These are phyloP conservation scores for Blastobotrys arbuscula DNA, from an alignment of 1,139 yeast species.

Conservation along the genomic window DNA sequence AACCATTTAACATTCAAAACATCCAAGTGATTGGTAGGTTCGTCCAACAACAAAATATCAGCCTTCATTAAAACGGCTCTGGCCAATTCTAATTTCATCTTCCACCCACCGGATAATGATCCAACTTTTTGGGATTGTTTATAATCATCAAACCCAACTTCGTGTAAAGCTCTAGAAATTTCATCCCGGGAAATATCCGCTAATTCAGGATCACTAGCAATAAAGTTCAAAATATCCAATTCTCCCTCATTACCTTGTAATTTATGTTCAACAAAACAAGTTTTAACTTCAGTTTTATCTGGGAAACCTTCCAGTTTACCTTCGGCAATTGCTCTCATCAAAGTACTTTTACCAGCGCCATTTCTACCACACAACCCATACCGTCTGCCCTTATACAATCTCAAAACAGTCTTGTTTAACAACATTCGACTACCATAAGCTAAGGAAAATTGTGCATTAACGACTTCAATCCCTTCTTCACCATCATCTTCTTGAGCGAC, in stretches of 20 bases:
- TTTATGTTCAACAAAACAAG: constrained; percentile 96
- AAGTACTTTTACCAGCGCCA: constrained; percentile 97
- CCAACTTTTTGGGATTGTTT: constrained; percentile 88
- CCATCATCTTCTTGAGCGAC: constrained; percentile 54
- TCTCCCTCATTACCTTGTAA: constrained; percentile 94
- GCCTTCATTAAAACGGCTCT: constrained; percentile 99
- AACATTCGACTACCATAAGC: constrained; percentile 98
- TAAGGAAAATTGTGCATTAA: constrained; percentile 88
- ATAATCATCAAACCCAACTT: constrained; percentile 89
- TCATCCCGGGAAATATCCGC: constrained; percentile 56
- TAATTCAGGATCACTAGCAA: constrained; percentile 86
- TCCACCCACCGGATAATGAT: constrained; percentile 97
- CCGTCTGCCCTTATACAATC: constrained; percentile 90
- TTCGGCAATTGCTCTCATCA: constrained; percentile 94
- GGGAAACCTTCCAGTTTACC: constrained; percentile 99
- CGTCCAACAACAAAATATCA: constrained; percentile 88
- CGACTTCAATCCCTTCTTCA: constrained; percentile 80
- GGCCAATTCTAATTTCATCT: constrained; percentile 96
- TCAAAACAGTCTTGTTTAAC: constrained; percentile 80
- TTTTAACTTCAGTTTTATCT: constrained; percentile 74
- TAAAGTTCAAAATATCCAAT: constrained; percentile 79
- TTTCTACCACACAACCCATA: constrained; percentile 98
- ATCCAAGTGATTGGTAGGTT: constrained; percentile 98
- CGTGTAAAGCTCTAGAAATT: constrained; percentile 66
- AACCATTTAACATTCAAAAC: constrained; percentile 92